Evolutionary conservation across 129 eudicot species (phyloP).

Genomic region (Daucus carota): DH1_v3.0 NC_030381.2:36296501-36297000

Average conservation of each 20-base stretch:
- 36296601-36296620: constrained; percentile 33
- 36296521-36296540: constrained; percentile 17
- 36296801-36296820: constrained; percentile 21
- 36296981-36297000: constrained; percentile 34
- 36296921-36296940: constrained; percentile 16
- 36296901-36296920: constrained; percentile 27
- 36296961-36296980: constrained; percentile 24
- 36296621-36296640: constrained; percentile 24
- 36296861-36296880: constrained; percentile 19
- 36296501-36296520: constrained; percentile 21
- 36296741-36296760: constrained; percentile 23
- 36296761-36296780: constrained; percentile 27
- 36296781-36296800: constrained; percentile 22
- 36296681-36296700: constrained; percentile 30
- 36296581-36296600: constrained; percentile 18
- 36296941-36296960: constrained; percentile 6
- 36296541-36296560: constrained; percentile 21
- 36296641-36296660: constrained; percentile 15
- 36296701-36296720: constrained; percentile 18
- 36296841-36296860: constrained; percentile 23
- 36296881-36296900: constrained; percentile 29
- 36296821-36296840: constrained; percentile 18
- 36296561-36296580: constrained; percentile 22
- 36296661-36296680: constrained; percentile 27
- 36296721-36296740: constrained; percentile 23